Evolutionary conservation across 148 eudicot species (phyloP).

Genomic region (Rheum nobile): DNA sequence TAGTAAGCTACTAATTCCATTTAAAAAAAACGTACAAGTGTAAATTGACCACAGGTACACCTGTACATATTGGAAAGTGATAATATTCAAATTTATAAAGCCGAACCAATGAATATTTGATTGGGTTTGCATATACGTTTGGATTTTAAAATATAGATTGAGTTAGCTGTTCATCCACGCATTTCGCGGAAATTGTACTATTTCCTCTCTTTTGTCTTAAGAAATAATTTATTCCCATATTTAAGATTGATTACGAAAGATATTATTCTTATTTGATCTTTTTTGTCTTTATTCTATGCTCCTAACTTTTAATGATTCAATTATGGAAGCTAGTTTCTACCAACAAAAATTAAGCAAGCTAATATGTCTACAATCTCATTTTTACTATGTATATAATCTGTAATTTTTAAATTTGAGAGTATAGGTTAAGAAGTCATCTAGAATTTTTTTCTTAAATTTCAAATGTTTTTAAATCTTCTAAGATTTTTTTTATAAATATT

Average conservation of each 20-base stretch:
- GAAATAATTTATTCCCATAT: background rate
- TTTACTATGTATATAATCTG: too few species aligned
- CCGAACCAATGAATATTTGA: background rate
- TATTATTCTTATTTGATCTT: background rate
- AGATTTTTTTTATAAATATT: too few species aligned
- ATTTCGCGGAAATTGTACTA: background rate
- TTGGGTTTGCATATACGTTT: background rate
- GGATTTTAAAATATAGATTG: background rate
- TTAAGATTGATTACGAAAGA: constrained; percentile 4
- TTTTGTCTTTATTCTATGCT: background rate
- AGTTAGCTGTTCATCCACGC: background rate
- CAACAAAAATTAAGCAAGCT: too few species aligned
- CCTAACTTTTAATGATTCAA: background rate
- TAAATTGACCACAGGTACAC: background rate
- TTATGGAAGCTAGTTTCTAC: too few species aligned
- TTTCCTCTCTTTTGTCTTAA: background rate
- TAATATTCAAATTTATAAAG: background rate
- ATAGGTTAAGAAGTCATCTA: background rate
- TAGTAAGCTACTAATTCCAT: background rate
- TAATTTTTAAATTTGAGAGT: too few species aligned
- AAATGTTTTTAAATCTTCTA: too few species aligned
- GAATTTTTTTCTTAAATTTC: too few species aligned
- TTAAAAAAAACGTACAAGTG: background rate
- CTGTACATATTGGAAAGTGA: background rate
- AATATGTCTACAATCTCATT: too few species aligned